These are phyloP conservation scores for Brettanomyces bruxellensis DNA, from an alignment of 805 yeast genomes.

Conservation along the genomic window DNA sequence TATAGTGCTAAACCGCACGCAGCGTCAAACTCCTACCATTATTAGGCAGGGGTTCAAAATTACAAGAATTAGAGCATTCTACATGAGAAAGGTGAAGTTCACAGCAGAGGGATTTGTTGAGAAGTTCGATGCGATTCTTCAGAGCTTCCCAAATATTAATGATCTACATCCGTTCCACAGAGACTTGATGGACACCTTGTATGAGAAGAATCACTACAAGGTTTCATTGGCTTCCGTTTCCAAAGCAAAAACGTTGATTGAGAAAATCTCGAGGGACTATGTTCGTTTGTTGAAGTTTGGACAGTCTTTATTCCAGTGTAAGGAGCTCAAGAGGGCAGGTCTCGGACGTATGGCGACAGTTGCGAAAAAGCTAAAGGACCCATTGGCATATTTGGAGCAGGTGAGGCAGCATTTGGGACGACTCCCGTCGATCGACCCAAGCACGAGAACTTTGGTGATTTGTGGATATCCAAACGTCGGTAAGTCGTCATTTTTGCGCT, in stretches of 20 bases:
- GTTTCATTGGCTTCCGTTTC: slow-evolving; percentile 92
- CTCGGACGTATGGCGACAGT: slow-evolving; percentile 99
- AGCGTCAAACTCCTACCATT: slow-evolving; percentile 98
- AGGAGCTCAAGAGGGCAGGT: slow-evolving; percentile 97
- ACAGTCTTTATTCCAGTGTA: slow-evolving; percentile 96
- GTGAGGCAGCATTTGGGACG: slow-evolving; percentile 99
- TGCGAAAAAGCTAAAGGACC: slow-evolving; percentile 89
- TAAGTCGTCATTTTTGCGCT: slow-evolving; percentile 86
- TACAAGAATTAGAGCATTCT: slow-evolving; percentile 92
- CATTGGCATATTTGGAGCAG: slow-evolving; percentile 88
- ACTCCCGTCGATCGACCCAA: slow-evolving; percentile 96
- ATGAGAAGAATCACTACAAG: slow-evolving; percentile 97
- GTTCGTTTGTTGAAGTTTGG: slow-evolving; percentile 91
- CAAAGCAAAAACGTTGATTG: slow-evolving; percentile 87
- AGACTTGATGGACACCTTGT: slow-evolving; percentile 94
- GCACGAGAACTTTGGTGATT: slow-evolving; percentile 91
- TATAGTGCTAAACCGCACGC: slow-evolving; percentile 93
- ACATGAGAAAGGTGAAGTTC: slow-evolving; percentile 95
- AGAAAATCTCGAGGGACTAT: slow-evolving; percentile 94
- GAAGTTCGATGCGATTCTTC: slow-evolving; percentile 76
- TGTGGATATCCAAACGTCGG: slow-evolving; percentile 99
- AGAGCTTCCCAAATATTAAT: slow-evolving; percentile 91
- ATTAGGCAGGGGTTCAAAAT: slow-evolving; percentile 94
- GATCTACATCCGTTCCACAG: slow-evolving; percentile 98
- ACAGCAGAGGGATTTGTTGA: slow-evolving; percentile 95